Evolutionary conservation across 371 early-diverging fungal genomes (phyloP), one percentile per base, ranked within the genome.

Genomic region (Nematocida ausubeli): DNA sequence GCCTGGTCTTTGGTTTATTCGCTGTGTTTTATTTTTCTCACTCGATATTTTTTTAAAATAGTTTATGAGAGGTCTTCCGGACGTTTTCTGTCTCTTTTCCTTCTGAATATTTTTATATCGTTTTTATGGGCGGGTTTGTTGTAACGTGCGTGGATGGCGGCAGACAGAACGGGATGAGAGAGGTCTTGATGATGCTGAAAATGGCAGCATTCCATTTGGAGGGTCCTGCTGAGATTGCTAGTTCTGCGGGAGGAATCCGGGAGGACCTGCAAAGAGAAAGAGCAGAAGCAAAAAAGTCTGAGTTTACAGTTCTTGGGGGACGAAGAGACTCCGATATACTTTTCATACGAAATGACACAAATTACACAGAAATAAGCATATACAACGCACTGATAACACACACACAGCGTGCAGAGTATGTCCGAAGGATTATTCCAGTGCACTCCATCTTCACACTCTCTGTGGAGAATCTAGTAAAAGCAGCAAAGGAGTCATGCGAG

Each of bases 131-230:
- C 12, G 78, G 78, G 14, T 75, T 75, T 35, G 78, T 75, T 44
- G 78, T 75, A 66, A 75, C 78, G 28, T 75, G 78, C 58, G 55
- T 75, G 24, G 52, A 66, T 34, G 67, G 67, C 4, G 67, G 67
- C 51, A 26, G 57, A 4, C 28, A 44, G 35, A 39, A 47, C 14
- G 78, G 67, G 3, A 4, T 39, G 5, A 12, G 16, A 35, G 78
- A 75, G 37, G 40, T 51, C 5, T 12, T 75, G 16, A 16, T 22
- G 6, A 44, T 57, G 5, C 58, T 75, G 28, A 63, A 66, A 26
- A 49, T 75, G 49, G 50, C 66, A 14, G 50, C 37, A 5, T 75
- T 39, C 35, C 63, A 30, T 16, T 19, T 75, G 5, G 9, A 30
- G 6, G 26, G n/a, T 7, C n/a, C 54, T 2, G 4, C 26, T 7